Base-by-base conservation (phyloP, 106 monocot species). In the Dendrobium chrysotoxum region DNA sequence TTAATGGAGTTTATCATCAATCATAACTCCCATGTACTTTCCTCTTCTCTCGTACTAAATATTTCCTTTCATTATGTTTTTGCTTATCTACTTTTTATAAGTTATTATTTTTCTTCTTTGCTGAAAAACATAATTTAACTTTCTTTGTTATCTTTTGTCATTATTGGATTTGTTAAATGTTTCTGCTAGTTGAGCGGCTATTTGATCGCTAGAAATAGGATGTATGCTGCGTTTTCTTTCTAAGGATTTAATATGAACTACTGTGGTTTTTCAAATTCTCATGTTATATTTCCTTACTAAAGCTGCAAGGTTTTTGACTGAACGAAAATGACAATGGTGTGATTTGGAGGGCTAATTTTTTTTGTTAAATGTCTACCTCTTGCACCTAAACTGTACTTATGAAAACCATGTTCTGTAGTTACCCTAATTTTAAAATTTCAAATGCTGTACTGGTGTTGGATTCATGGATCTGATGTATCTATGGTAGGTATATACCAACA, bases 401-500 rank as follows among this genome's bases (percentile, higher is more conserved):
- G 16, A 70, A 35, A 70, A 35, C 64, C 25, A 25, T 65, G 64
- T 70, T 31, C 15, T 70, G 35, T 30, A 70, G 35, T 31, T 70
- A 30, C 31, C 16, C 13, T 70, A 70, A 3, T 74, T 74, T 41
- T 73, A 39, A 23, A n/a, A 74, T 74, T 40, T 23, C 23, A 74
- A 74, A 74, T 40, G 41, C 13, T 42, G 1, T 40, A 21, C n/a
- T 41, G 74, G 70, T 28, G 70, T 40, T 74, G 41, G 74, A 25
- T 74, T 74, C 6, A 41, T 41, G 74, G 30, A 81, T 28, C 75
- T 88, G 58, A 81, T 78, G 73, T 42, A 54, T 57, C 18, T 85
- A 44, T 72, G 85, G 47, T 81, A 97, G 96, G 96, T 84, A 94
- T 79, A 85, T 97, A 80, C 96, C 96, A 18, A 97, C 87, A 75